These are phyloP conservation scores for Populus nigra DNA, from an alignment of 345 rosid species.

Conservation along the genomic window DNA sequence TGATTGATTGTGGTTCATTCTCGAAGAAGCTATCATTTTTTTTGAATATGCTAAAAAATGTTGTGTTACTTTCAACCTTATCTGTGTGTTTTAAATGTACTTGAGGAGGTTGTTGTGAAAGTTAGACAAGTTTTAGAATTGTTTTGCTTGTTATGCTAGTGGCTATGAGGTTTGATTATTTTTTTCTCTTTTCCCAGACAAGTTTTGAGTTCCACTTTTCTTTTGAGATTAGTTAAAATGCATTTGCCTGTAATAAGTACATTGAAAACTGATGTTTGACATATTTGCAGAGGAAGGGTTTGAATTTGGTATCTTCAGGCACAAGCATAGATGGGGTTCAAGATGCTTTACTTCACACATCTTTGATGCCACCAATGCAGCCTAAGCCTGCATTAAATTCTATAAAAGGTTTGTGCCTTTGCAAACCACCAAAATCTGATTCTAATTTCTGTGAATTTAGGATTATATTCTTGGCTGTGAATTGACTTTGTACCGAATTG, in stretches of 20 bases:
- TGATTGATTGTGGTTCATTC: neutral
- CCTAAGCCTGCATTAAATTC: constrained; percentile 27
- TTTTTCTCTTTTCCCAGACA: neutral
- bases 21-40: neutral
- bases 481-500: neutral
- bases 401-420: neutral
- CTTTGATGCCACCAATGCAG: constrained; percentile 10
- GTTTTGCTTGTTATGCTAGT: neutral
- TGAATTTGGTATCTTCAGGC: constrained; percentile 25
- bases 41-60: neutral
- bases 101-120: neutral
- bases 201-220: neutral
- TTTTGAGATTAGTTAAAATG: constrained; percentile 4
- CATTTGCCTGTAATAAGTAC: constrained; percentile 2
- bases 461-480: neutral
- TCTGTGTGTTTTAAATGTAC: neutral
- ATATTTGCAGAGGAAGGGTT: constrained; percentile 43
- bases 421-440: constrained; percentile 8
- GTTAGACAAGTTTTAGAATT: neutral
- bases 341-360: constrained; percentile 28
- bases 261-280: constrained; percentile 20
- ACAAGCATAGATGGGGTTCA: constrained; percentile 22
- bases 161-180: neutral
- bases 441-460: constrained; percentile 2
- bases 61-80: neutral